Evolutionary conservation across 257 asterid species (phyloP), one percentile per base, ranked within the genome.

Genomic region (Przewalskia tangutica): DNA sequence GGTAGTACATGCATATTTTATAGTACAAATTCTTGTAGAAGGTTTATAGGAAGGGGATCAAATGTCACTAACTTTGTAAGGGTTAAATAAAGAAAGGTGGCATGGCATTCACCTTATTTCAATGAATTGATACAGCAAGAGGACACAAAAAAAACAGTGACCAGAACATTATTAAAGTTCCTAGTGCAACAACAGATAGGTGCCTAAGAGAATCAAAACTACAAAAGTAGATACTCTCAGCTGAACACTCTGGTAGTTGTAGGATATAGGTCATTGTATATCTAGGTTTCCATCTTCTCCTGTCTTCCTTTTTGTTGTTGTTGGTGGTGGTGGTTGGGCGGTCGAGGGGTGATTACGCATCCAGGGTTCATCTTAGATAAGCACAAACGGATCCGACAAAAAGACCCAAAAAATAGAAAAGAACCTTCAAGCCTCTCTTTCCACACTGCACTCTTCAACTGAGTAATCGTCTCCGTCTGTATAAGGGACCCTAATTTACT

Each of bases 381-480:
- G 67, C 56, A 58, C 53, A 56, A 6, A 77, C 3, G 5, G 66
- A 48, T 76, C 8, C 14, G 4, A 81, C 46, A 9, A 54, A 36
- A 66, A 68, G 46, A 66, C 7, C n/a, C n/a, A 4, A 27, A 40
- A 44, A 42, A 60, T 63, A 2, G 6, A 34, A 59, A 54, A 34
- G 40, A 87, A 96, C 99, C 99, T 94, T 94, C 99, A 68, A 94
- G 98, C 82, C 98, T 89, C 91, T 96, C 99, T 92, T 96, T 96
- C 99, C 99, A 96, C 76, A 91, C 95, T 81, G 97, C 88, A 88
- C 98, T 94, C 87, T 94, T 96, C 85, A 96, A 84, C 86, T 86
- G 98, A 70, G 91, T 75, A 83, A 94, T 88, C 23, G 98, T 94
- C 36, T 94, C 99, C 62, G 90, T 86, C 88, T 89, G 98, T 77